Evolutionary conservation across 2,329 filamentous ascomycete species (phyloP).

Genomic region (Xylariaceae sp.): DNA sequence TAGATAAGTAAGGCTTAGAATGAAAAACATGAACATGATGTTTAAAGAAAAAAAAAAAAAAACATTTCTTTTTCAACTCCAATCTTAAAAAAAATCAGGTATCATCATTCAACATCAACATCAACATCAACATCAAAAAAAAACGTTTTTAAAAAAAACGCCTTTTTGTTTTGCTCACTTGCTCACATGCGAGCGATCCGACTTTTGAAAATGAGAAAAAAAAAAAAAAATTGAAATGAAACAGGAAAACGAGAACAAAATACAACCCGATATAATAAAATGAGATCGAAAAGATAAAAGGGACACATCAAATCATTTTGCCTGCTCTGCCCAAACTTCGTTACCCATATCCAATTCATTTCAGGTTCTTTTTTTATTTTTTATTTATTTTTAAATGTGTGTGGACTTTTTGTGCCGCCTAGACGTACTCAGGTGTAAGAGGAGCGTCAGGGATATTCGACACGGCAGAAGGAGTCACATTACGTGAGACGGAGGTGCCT

Average conservation of each 20-base stretch:
- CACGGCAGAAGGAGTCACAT: constrained; percentile 24
- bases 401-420: background rate
- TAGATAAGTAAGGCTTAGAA: no score
- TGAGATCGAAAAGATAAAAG: no score
- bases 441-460: constrained; percentile 20
- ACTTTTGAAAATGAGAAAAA: background rate
- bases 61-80: no score
- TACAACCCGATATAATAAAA: no score
- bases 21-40: background rate
- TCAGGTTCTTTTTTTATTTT: background rate
- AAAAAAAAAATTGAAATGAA: background rate
- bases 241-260: background rate
- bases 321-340: background rate
- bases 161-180: no score
- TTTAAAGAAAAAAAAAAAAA: constrained; percentile 6
- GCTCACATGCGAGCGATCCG: no score
- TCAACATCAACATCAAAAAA: no score
- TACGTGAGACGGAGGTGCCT: constrained; percentile 36
- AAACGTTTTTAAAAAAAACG: no score
- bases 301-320: no score
- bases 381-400: background rate
- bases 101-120: no score
- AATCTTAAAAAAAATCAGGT: no score
- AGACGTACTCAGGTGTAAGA: constrained; percentile 15
- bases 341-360: background rate